Conservation (phyloP, 1,139 yeast species). For the Saccharomyces hybrid region DNA sequence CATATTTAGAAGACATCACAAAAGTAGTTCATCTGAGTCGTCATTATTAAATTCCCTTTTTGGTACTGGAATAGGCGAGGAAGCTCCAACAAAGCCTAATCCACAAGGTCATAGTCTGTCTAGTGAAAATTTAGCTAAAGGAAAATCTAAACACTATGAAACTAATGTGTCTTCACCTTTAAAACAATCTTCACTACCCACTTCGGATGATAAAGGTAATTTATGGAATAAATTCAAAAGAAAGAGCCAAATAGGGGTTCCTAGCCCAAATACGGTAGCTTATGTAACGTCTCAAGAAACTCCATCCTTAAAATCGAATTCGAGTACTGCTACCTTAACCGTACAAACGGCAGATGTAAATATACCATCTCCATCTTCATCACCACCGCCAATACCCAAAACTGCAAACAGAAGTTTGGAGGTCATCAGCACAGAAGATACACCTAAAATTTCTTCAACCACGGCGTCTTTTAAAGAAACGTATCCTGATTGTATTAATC, state of each 20-base stretch:
- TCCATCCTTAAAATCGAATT: slow-evolving; percentile 1
- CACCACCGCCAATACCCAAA: slow-evolving; percentile 1
- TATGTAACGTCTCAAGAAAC: slow-evolving; percentile 4
- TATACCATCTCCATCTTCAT: slow-evolving; percentile 6
- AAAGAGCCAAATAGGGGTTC: slow-evolving; percentile 17
- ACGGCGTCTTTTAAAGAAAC: neutral
- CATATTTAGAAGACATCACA: slow-evolving; percentile 52
- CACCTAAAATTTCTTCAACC: neutral
- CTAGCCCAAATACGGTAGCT: neutral
- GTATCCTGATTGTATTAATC: neutral
- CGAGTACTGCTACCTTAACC: neutral
- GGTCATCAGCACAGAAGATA: slow-evolving; percentile 4
- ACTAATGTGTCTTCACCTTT: slow-evolving; percentile 10
- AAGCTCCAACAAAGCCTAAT: slow-evolving; percentile 6
- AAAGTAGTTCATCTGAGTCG: slow-evolving; percentile 51
- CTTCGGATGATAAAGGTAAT: slow-evolving; percentile 21
- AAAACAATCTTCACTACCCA: slow-evolving; percentile 9
- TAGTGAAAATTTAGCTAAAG: slow-evolving; percentile 12
- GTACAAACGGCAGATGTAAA: neutral
- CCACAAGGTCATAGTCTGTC: slow-evolving; percentile 11
- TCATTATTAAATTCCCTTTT: slow-evolving; percentile 35
- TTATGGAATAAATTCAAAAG: slow-evolving; percentile 29
- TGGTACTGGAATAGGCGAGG: slow-evolving; percentile 13
- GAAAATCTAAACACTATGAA: slow-evolving; percentile 5
- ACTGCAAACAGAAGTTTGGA: slow-evolving; percentile 4